Base-by-base conservation (phyloP, 257 asterid genomes). In the Marsdenia floribunda region DNA sequence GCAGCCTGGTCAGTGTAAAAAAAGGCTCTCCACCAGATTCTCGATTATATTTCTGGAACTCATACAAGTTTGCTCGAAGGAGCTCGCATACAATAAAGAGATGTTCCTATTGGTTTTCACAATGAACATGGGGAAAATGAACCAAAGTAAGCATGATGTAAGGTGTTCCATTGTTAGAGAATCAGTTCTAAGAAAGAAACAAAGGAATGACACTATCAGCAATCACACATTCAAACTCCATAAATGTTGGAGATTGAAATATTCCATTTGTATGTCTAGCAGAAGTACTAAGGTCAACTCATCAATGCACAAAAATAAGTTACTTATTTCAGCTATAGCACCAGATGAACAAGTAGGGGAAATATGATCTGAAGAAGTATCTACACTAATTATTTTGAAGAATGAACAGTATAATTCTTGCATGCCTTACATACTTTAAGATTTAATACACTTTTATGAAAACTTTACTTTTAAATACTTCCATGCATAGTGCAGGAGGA, bases 31-130 rank as follows among this genome's bases (percentile, higher is more conserved):
- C 88, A 60, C 88, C 90, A 50, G 97, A 93, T 84, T 91, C 97
- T 77, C 77, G 90, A 73, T 87, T 90, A 81, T 79, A 90, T 81
- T 93, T 93, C 80, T 90, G 97, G 81, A 93, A 88, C 77, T 91
- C 98, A 24, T 93, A 93, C 81, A 91, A 82, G 82, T 93, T 90
- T 73, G 97, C 97, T 79, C 91, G 87, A 15, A 93, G 91, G 79
- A 93, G 98, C 78, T 93, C 98, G 22, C 93, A 88, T 14, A 93
- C 97, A 15, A 93, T 93, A 71, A 93, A 87, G 24, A 93, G 79
- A 84, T 93, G 98, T 78, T 91, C 98, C 98, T 91, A 59, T 44
- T 26, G 22, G 70, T 73, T 35, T 44, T 44, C 35, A 53, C 8
- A 35, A 29, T 24, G 14, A 67, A 14, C 40, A 57, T 73, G 9